Evolutionary conservation across 2,329 filamentous ascomycete species (phyloP).

Genomic region (Epichloe gansuensis): DNA sequence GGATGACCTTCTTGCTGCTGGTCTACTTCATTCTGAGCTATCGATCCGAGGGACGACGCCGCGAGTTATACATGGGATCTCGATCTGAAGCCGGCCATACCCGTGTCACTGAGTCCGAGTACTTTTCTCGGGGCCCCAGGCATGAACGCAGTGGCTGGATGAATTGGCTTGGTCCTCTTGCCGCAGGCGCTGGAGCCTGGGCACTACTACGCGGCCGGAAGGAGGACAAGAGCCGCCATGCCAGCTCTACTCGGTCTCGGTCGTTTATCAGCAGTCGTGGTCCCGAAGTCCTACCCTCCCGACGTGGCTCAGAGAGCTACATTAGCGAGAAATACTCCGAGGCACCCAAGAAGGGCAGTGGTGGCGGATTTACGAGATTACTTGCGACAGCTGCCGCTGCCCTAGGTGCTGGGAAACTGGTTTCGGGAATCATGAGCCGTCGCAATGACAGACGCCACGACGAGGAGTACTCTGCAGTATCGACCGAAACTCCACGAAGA

Average conservation of each 20-base stretch:
- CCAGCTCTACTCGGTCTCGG: constrained; percentile 26
- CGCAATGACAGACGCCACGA: constrained; percentile 34
- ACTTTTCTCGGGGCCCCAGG: constrained; percentile 23
- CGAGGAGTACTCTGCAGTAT: constrained; percentile 51
- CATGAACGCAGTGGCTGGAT: constrained; percentile 20
- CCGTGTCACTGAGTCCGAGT: constrained; percentile 28
- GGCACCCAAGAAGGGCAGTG: constrained; percentile 24
- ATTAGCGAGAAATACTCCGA: constrained; percentile 55
- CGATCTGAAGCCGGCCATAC: constrained; percentile 38
- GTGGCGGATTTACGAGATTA: constrained; percentile 48
- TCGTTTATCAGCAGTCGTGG: constrained; percentile 25
- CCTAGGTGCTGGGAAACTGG: constrained; percentile 49
- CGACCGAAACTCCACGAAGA: constrained; percentile 46
- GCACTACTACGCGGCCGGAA: constrained; percentile 34
- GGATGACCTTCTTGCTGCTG: constrained; percentile 59
- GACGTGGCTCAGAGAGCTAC: constrained; percentile 44
- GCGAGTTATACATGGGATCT: constrained; percentile 42
- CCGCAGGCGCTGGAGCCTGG: constrained; percentile 37
- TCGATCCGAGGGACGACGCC: constrained; percentile 41
- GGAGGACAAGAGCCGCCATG: constrained; percentile 29
- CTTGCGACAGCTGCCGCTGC: constrained; percentile 48
- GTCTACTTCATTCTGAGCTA: constrained; percentile 74
- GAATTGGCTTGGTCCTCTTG: constrained; percentile 41
- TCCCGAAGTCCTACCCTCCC: constrained; percentile 40
- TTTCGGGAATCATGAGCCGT: constrained; percentile 45